These are phyloP conservation scores for Penicillium sp. DNA, from an alignment of 2,329 filamentous ascomycete genomes.

Conservation along the genomic window DNA sequence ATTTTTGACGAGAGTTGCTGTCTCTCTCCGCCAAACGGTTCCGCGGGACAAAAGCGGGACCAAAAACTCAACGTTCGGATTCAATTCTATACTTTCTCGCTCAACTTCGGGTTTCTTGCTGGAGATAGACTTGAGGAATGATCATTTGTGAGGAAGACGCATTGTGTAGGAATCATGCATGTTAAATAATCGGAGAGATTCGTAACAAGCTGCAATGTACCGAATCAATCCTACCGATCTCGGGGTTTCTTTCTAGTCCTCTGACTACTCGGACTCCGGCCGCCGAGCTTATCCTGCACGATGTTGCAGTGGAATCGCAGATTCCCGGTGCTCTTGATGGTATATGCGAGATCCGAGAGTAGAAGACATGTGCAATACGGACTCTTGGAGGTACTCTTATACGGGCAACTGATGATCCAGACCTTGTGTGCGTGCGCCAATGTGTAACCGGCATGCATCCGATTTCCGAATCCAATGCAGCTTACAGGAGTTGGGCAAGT, in stretches of 20 bases:
- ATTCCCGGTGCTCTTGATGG: background rate
- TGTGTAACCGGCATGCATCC: background rate
- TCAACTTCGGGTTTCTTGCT: background rate
- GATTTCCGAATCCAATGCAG: background rate
- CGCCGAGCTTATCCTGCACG: background rate
- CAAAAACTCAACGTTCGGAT: background rate
- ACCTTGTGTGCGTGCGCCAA: background rate
- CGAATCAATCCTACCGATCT: background rate
- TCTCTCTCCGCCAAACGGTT: conserved; percentile 12
- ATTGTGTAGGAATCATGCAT: background rate
- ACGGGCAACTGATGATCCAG: background rate
- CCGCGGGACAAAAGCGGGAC: conserved; percentile 22
- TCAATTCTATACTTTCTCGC: background rate
- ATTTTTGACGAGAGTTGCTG: conserved; percentile 15
- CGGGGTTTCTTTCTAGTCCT: background rate
- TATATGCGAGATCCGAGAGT: background rate
- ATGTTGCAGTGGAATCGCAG: background rate
- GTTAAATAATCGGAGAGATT: background rate
- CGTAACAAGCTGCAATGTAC: background rate
- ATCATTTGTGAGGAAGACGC: too few relatives aligned
- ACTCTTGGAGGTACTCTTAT: background rate
- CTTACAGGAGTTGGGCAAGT: background rate
- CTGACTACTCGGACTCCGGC: background rate
- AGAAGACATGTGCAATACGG: background rate
- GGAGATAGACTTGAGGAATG: background rate